Evolutionary conservation across 306 rosid species (phyloP).

Genomic region (Benincasa hispida): DNA sequence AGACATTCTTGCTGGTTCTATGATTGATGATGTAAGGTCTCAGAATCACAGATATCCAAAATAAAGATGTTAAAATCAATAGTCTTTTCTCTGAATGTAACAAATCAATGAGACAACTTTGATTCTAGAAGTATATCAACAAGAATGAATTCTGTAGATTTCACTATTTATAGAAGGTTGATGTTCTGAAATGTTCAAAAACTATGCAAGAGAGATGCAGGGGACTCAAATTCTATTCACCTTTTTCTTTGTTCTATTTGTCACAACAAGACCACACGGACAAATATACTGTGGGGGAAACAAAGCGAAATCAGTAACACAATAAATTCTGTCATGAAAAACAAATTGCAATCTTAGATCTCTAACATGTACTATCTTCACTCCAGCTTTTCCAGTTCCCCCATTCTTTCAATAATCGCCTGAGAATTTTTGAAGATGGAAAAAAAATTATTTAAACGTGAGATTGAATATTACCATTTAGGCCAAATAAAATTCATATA

Average conservation of each 20-base stretch:
- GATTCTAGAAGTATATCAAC: not conserved
- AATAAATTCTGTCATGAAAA: not conserved
- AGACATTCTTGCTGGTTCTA: not conserved
- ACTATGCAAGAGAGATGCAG: not conserved
- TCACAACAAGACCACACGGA: constrained; percentile 6
- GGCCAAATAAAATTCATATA: not conserved
- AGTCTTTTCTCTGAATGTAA: not conserved
- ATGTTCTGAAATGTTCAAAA: not conserved
- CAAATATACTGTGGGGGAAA: not conserved
- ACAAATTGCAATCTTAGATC: not conserved
- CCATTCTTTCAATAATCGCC: constrained; percentile 58
- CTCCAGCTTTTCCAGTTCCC: constrained; percentile 52
- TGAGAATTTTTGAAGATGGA: constrained; percentile 12
- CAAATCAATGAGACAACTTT: not conserved
- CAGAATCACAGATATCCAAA: not conserved
- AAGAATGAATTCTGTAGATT: not conserved
- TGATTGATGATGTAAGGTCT: not conserved
- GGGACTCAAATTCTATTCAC: not conserved
- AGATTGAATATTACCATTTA: not conserved
- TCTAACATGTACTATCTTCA: constrained; percentile 10
- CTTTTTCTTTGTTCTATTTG: constrained; percentile 7
- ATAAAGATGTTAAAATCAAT: not conserved
- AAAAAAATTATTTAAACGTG: not conserved
- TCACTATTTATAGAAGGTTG: not conserved
- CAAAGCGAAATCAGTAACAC: not conserved